Conservation (phyloP, 306 rosid species). For the Calophaca sinica region DNA sequence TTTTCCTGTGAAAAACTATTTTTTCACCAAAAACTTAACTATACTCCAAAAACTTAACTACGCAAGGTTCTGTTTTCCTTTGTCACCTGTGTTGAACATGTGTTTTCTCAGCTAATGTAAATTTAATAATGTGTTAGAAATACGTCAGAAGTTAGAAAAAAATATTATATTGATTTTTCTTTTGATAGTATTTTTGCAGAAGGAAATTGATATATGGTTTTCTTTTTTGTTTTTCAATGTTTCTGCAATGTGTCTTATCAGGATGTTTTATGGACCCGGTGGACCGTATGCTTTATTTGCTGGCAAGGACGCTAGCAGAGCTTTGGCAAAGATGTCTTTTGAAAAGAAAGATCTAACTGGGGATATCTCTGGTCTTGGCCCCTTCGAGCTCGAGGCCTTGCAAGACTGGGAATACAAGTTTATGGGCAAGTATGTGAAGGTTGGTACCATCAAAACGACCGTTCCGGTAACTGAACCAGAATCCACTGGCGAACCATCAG, state of each 20-base stretch:
- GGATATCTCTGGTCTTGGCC: constrained; percentile 79
- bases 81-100: too few species aligned
- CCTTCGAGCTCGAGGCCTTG: constrained; percentile 76
- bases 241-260: constrained; percentile 39
- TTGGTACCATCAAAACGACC: constrained; percentile 66
- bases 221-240: constrained; percentile 12
- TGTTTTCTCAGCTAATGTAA: too few species aligned
- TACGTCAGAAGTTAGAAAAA: too few species aligned
- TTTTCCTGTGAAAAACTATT: too few species aligned
- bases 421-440: constrained; percentile 84
- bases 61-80: too few species aligned
- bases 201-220: background rate
- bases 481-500: constrained; percentile 55
- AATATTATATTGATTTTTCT: too few species aligned
- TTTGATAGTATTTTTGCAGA: background rate
- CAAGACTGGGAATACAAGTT: constrained; percentile 98
- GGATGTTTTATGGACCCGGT: constrained; percentile 93
- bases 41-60: too few species aligned
- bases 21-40: too few species aligned
- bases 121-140: too few species aligned
- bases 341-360: constrained; percentile 84
- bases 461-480: constrained; percentile 59
- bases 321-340: constrained; percentile 95
- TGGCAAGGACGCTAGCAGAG: constrained; percentile 94
- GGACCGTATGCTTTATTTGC: constrained; percentile 93